Conservation (phyloP, 2,329 filamentous ascomycete species). For the Ophiocordyceps camponoti-floridani region DNA sequence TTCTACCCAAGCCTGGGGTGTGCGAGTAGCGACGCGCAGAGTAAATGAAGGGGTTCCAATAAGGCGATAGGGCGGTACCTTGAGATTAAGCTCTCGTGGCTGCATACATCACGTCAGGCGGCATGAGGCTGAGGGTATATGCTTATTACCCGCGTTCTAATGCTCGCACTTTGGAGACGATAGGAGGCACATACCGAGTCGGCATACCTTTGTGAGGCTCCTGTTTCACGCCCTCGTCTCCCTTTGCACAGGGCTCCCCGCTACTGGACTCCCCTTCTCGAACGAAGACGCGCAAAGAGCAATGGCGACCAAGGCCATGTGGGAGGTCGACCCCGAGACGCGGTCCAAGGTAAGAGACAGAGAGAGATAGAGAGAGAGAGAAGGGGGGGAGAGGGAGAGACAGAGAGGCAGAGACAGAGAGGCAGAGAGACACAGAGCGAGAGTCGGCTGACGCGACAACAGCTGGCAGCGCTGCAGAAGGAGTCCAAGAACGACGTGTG, state of each 20-base stretch:
- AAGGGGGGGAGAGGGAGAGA: slow-evolving; percentile 7
- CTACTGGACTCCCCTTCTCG: background rate
- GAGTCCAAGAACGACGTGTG: slow-evolving; percentile 76
- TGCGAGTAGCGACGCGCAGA: background rate
- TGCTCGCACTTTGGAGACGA: background rate
- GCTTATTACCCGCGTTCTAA: background rate
- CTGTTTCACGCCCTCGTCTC: background rate
- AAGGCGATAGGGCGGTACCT: background rate
- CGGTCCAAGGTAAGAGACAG: slow-evolving; percentile 58
- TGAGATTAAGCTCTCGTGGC: no score
- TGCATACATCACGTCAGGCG: no score
- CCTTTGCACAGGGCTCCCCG: background rate
- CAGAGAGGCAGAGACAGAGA: slow-evolving; percentile 3
- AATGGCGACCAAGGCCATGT: slow-evolving; percentile 66
- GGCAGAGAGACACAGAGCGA: no score
- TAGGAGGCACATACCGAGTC: background rate
- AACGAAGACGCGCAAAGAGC: background rate
- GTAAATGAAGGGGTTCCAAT: no score
- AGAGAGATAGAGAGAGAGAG: background rate
- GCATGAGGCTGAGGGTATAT: background rate
- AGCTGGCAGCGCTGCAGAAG: slow-evolving; percentile 87
- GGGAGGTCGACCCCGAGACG: slow-evolving; percentile 97
- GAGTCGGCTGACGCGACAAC: slow-evolving; percentile 2
- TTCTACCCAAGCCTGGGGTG: no score
- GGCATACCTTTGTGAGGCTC: background rate